These are phyloP conservation scores for Coriaria nepalensis DNA, from an alignment of 306 rosid species.

Conservation along the genomic window DNA sequence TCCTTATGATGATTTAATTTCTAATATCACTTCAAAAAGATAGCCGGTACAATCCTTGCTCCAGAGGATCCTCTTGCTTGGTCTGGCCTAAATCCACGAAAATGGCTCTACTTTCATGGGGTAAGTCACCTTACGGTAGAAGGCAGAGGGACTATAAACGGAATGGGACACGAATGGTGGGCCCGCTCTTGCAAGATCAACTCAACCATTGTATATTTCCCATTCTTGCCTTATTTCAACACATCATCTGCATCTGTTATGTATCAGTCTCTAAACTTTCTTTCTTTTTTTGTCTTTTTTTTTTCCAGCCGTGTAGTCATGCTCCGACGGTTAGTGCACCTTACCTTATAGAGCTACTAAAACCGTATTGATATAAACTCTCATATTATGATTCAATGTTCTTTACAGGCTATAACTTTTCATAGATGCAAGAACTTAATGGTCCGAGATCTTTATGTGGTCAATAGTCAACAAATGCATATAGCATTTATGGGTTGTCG, in stretches of 20 bases:
- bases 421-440: slow-evolving; percentile 63
- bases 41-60: slow-evolving; percentile 57
- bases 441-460: slow-evolving; percentile 35
- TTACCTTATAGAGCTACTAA: slow-evolving; percentile 15
- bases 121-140: slow-evolving; percentile 60
- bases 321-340: slow-evolving; percentile 76
- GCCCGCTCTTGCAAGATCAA: slow-evolving; percentile 67
- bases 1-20: slow-evolving; percentile 9
- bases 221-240: slow-evolving; percentile 14
- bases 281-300: slow-evolving; percentile 10
- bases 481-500: slow-evolving; percentile 51
- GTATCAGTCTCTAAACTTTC: slow-evolving; percentile 1
- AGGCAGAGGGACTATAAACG: slow-evolving; percentile 72
- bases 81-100: slow-evolving; percentile 41
- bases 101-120: slow-evolving; percentile 62
- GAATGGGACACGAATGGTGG: slow-evolving; percentile 96
- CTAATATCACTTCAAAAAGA: slow-evolving; percentile 25
- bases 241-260: slow-evolving; percentile 11
- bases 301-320: slow-evolving; percentile 62
- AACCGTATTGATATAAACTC: no score
- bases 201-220: slow-evolving; percentile 40
- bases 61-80: slow-evolving; percentile 60
- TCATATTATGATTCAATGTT: slow-evolving; percentile 20
- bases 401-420: slow-evolving; percentile 75
- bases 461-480: slow-evolving; percentile 86